Evolutionary conservation across 169 alveolate species (phyloP).

Genomic region (Plasmodium knowlesi): DNA sequence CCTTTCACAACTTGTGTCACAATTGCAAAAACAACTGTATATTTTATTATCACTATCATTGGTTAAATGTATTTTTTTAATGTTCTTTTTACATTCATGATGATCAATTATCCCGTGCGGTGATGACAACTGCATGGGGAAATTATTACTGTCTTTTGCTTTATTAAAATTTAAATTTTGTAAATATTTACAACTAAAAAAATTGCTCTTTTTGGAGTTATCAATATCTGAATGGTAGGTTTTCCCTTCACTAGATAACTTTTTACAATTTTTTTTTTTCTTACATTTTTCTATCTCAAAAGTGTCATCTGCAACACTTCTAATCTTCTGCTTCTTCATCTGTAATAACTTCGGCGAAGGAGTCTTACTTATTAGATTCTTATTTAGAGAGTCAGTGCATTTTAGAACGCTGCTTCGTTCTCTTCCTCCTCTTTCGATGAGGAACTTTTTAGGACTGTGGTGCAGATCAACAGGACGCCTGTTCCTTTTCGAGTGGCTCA

Average conservation of each 20-base stretch:
- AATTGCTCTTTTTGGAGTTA: slow-evolving; percentile 30
- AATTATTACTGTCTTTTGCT: not conserved
- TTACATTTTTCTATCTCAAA: slow-evolving; percentile 1
- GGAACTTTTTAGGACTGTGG: not conserved
- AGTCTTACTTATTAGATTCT: not conserved
- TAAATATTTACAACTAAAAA: slow-evolving; percentile 36
- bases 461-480: not conserved
- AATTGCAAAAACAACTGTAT: not conserved
- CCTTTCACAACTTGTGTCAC: slow-evolving; percentile 20
- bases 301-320: slow-evolving; percentile 1
- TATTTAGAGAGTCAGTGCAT: not conserved
- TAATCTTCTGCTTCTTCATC: not conserved
- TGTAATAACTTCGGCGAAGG: not conserved
- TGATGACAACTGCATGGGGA: not conserved
- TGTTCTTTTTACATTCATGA: slow-evolving; percentile 2
- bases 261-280: slow-evolving; percentile 18
- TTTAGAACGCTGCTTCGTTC: not conserved
- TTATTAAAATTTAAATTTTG: slow-evolving; percentile 34
- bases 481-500: not conserved
- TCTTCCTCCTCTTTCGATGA: not conserved
- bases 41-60: slow-evolving; percentile 49
- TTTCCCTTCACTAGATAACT: not conserved
- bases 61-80: not conserved
- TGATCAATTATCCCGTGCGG: not conserved
- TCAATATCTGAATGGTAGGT: not conserved